Percentiles rank a stretch among this genome's conserved stretches.
Evolutionary conservation across 768 basidiomycete genomes (phyloP).

Genomic region (Lentinula lateritia): DNA sequence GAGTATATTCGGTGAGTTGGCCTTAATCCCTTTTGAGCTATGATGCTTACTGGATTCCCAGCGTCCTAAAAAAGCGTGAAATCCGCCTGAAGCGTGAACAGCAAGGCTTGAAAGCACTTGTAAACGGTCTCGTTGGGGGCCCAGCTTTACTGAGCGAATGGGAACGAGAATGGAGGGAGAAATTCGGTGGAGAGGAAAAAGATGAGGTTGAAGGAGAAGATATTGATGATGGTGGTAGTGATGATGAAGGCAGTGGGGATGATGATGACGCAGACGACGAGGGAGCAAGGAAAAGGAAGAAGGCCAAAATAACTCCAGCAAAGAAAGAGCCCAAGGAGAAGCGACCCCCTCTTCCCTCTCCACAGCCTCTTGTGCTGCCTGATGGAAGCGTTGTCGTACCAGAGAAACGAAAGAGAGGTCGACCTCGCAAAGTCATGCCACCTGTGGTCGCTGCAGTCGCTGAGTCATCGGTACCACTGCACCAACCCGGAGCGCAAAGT

Average conservation of each 20-base stretch:
- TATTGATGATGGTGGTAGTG: constrained; percentile 33
- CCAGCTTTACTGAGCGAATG: constrained; percentile 66
- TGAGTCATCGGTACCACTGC: constrained; percentile 8
- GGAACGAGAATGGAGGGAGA: constrained; percentile 69
- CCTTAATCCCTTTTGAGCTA: neutral
- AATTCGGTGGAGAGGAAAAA: constrained; percentile 71
- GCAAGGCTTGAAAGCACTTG: constrained; percentile 62
- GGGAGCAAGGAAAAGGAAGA: constrained; percentile 61
- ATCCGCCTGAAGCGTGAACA: constrained; percentile 66
- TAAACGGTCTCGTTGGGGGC: constrained; percentile 70
- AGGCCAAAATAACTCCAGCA: constrained; percentile 32
- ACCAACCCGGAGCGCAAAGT: constrained; percentile 4
- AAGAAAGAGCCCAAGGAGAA: constrained; percentile 38
- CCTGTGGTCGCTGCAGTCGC: constrained; percentile 28
- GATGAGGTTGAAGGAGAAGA: constrained; percentile 62
- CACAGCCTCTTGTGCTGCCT: constrained; percentile 17
- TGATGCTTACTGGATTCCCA: constrained; percentile 14
- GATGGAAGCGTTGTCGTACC: constrained; percentile 31
- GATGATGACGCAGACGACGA: constrained; percentile 48
- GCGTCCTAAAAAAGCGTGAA: constrained; percentile 80
- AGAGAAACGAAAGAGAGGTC: constrained; percentile 81
- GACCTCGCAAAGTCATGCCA: constrained; percentile 68
- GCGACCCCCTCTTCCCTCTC: constrained; percentile 24
- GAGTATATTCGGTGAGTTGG: constrained; percentile 70
- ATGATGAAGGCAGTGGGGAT: constrained; percentile 35